Evolutionary conservation across 345 rosid species (phyloP), one percentile per base, ranked within the genome.

Genomic region (Ceriops zippeliana): DNA sequence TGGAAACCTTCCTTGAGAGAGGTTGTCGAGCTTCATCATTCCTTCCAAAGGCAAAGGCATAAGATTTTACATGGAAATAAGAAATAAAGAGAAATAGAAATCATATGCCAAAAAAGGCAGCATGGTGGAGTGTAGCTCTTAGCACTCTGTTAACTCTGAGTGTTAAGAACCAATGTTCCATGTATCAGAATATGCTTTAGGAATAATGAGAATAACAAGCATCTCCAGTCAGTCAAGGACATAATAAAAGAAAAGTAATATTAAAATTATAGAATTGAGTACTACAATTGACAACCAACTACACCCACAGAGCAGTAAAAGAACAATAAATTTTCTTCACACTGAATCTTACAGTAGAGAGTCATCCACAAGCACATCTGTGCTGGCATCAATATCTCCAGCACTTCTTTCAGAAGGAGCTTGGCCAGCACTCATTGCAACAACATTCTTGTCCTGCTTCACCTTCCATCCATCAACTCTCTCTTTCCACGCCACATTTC

Each of bases 21-120:
- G 98, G 98, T 77, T 93, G 98, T 54, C 97, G 81, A 7, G 96
- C 93, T 85, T 93, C 98, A n/a, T 90, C 98, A 70, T 89, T 90
- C 82, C 98, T 90, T 79, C 72, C 69, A 75, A 58, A 69, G 26
- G 37, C 66, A 26, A 73, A 52, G 63, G 20, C 31, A 70, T 63
- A 52, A 71, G 28, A 49, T 34, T 7, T 1, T 34, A 9, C 37
- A 34, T 34, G 37, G 37, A 34, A 34, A 34, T 34, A 34, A 34
- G 37, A 34, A 34, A 34, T 34, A 7, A 34, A 34, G 37, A 10
- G 10, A 34, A 7, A 7, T 34, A 66, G 42, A 24, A 21, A 61
- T 19, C 37, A 67, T 34, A 34, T 7, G 37, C 37, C 37, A 34
- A 34, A 34, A 34, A 34, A 34, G 37, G 37, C 7, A 13, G 49